Percentiles rank a stretch among this genome's conserved stretches.
phyloP scores from a whole-genome alignment of 2,329 filamentous ascomycete genomes.

The Talaromyces sp. region DNA sequence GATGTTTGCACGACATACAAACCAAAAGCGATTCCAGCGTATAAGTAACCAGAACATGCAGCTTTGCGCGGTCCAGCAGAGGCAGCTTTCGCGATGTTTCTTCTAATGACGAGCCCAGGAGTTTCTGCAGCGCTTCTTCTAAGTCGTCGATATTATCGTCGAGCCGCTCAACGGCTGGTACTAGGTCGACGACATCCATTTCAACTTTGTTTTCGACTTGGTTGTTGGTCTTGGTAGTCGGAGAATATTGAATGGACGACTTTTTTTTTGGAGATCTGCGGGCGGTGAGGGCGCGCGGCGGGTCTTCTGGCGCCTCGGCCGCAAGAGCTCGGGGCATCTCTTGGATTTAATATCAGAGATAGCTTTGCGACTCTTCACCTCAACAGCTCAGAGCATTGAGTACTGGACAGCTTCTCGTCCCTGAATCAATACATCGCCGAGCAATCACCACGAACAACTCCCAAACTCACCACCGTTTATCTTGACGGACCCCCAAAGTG shows the following conservation, averaged over 20 bases:
- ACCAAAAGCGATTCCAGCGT: conserved; percentile 87
- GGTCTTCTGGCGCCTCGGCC: neutral
- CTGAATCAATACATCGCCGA: neutral
- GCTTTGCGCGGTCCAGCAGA: conserved; percentile 90
- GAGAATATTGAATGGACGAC: neutral
- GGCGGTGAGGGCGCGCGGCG: conserved; percentile 9
- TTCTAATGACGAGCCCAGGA: conserved; percentile 60
- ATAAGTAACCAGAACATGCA: conserved; percentile 83
- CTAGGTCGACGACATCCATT: conserved; percentile 56
- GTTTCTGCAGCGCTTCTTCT: conserved; percentile 66
- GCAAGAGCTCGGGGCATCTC: neutral
- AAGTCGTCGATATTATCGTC: conserved; percentile 75
- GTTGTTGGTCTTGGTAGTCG: neutral
- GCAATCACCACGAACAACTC: neutral
- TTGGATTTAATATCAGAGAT: neutral
- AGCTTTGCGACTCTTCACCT: neutral
- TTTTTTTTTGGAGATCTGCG: conserved; percentile 2
- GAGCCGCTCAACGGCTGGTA: conserved; percentile 66
- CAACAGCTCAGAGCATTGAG: neutral
- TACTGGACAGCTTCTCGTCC: neutral
- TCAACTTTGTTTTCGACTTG: neutral
- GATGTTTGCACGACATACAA: conserved; percentile 47
- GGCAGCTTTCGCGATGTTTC: conserved; percentile 72
- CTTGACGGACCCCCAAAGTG: conserved; percentile 2
- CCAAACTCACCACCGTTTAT: neutral